Conservation (phyloP, 2,329 filamentous ascomycete genomes). For the Dryadomyces quercus-mongolicae region DNA sequence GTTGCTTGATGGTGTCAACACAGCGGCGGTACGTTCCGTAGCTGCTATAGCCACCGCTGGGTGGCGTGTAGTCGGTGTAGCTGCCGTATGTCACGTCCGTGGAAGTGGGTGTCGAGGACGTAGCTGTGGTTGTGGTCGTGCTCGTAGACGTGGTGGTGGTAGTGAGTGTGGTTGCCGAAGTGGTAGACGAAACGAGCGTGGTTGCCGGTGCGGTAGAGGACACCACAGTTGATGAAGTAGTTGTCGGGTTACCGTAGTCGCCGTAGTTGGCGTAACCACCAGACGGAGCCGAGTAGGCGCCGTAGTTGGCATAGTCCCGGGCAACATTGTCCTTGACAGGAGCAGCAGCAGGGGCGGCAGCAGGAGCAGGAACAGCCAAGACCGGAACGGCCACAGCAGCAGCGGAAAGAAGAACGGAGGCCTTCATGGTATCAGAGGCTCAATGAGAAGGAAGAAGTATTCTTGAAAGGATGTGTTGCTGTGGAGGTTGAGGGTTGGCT, state of each 20-base stretch:
- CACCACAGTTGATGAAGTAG: neutral
- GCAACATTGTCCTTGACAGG: neutral
- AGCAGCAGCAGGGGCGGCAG: neutral
- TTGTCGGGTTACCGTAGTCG: neutral
- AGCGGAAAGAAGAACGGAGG: neutral
- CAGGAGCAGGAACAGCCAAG: slow-evolving; percentile 3
- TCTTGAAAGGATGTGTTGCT: neutral
- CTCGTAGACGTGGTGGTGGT: neutral
- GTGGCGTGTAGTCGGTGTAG: neutral
- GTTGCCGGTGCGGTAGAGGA: no score
- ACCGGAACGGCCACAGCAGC: slow-evolving; percentile 3
- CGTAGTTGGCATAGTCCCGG: slow-evolving; percentile 7
- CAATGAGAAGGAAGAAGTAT: neutral
- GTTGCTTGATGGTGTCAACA: neutral
- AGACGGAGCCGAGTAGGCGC: slow-evolving; percentile 2
- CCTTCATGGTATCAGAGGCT: slow-evolving; percentile 3
- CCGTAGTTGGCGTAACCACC: slow-evolving; percentile 5
- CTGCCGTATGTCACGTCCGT: neutral
- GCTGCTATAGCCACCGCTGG: neutral
- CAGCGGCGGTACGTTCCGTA: neutral
- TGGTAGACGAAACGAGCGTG: no score
- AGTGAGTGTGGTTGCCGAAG: neutral
- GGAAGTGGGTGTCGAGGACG: neutral
- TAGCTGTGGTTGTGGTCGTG: neutral
- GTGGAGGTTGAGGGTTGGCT: neutral